Percentiles rank a stretch among this genome's conserved stretches.
These are phyloP conservation scores for Solanum sitiens DNA, from an alignment of 257 asterid genomes.

Conservation along the genomic window DNA sequence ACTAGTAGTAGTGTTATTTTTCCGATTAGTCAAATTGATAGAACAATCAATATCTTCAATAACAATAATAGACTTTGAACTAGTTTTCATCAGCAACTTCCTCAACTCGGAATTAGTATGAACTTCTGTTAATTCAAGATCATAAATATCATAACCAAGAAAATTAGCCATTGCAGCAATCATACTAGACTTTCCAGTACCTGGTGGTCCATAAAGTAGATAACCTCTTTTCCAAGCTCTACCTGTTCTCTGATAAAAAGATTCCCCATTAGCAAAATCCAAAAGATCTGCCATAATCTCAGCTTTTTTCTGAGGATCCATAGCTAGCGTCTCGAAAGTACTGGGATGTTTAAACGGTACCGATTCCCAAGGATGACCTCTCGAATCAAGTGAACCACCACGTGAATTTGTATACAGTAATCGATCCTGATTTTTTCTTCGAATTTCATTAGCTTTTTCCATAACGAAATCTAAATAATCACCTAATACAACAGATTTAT, in stretches of 20 bases:
- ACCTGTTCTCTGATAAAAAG: constrained; percentile 32
- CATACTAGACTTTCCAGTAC: constrained; percentile 43
- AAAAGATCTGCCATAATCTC: constrained; percentile 33
- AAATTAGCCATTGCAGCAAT: constrained; percentile 48
- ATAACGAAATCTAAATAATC: constrained; percentile 27
- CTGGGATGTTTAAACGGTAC: constrained; percentile 44
- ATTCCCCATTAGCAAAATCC: constrained; percentile 29
- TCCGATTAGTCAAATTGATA: constrained; percentile 24
- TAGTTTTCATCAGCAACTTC: constrained; percentile 31
- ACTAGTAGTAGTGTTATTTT: not conserved
- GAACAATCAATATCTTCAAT: constrained; percentile 46
- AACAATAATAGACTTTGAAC: constrained; percentile 33
- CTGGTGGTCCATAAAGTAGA: constrained; percentile 34
- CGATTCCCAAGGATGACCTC: constrained; percentile 47
- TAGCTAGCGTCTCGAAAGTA: constrained; percentile 33
- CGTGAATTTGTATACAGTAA: constrained; percentile 36
- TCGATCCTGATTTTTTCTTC: constrained; percentile 30
- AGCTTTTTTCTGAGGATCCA: constrained; percentile 28
- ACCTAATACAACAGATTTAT: constrained; percentile 18
- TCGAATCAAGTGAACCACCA: constrained; percentile 31
- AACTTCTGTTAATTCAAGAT: constrained; percentile 37
- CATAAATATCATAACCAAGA: constrained; percentile 39
- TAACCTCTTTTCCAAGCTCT: constrained; percentile 47
- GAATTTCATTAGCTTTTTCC: constrained; percentile 28
- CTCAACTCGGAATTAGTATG: constrained; percentile 31